Base-by-base conservation (phyloP, 169 alveolate species). In the Besnoitia besnoiti region DNA sequence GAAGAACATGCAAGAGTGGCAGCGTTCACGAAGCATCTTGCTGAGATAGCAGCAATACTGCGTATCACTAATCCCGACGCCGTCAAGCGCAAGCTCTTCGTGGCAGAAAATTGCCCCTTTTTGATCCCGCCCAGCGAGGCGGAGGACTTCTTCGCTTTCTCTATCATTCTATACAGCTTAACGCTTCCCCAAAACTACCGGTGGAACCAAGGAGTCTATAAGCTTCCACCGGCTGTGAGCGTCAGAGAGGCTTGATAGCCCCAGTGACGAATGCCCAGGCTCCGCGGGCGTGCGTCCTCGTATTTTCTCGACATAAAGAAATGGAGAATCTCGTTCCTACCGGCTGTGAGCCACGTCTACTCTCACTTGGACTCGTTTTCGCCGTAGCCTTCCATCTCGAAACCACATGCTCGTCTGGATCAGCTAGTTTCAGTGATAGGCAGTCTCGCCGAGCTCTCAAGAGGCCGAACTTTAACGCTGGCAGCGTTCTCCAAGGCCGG, bases 201-300 rank as follows among this genome's bases (percentile, higher is more conserved):
- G 37, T 77, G 87, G 87, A 77, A 77, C 55, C 87, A 77, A 77
- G 59, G 40, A 44, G 87, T 77, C 37, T 42, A 77, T 44, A 77
- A 27, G 30, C 87, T 77, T 35, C 40, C 87, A 5, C 59, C 87
- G 50, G n/a, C 87, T 44, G 87, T 77, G 59, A 77, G 87, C 82
- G 14, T 42, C 82, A 73, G 82, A 10, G 24, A 3, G 24, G 67
- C 67, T 5, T 55, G 24, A 8, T 55, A n/a, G 24, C 1, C 24
- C 67, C 67, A 55, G 30, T 19, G 12, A 55, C 24, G 24, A 55
- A 55, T n/a, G 33, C 24, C 67, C 67, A 19, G 12, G 67, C 12
- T 10, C 67, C 12, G 30, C 67, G 30, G 30, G 67, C 67, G n/a
- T n/a, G n/a, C 67, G 24, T 5, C 67, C 67, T 3, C 67, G 12